Conservation (phyloP, 2,329 filamentous ascomycete genomes). For the Arachnomyces sp. region DNA sequence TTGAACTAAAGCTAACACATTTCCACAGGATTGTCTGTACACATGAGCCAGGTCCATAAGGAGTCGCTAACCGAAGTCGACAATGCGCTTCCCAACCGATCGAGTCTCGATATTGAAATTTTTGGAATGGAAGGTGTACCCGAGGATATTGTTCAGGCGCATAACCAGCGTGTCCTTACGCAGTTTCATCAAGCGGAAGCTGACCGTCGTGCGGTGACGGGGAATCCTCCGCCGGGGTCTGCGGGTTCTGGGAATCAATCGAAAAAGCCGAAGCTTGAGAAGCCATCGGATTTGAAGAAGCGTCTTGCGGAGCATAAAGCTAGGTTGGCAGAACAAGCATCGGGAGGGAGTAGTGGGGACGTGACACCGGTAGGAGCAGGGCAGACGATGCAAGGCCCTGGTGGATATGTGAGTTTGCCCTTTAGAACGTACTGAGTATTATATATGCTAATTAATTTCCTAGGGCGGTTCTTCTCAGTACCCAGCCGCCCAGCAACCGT, state of each 20-base stretch:
- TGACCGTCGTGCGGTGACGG: conserved; percentile 71
- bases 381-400: conserved; percentile 43
- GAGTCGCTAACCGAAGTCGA: conserved; percentile 81
- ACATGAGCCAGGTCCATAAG: conserved; percentile 98
- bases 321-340: conserved; percentile 53
- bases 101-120: conserved; percentile 84
- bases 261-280: conserved; percentile 67
- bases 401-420: conserved; percentile 50
- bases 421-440: background rate
- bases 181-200: conserved; percentile 80
- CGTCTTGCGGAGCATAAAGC: conserved; percentile 70
- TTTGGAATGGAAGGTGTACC: conserved; percentile 98
- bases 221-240: conserved; percentile 68
- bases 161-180: conserved; percentile 78
- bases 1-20: conserved; percentile 5
- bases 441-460: no score
- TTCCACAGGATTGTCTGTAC: conserved; percentile 72
- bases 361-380: conserved; percentile 47
- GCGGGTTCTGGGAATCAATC: conserved; percentile 35
- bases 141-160: conserved; percentile 70
- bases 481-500: conserved; percentile 39
- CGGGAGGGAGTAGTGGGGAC: conserved; percentile 50
- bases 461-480: conserved; percentile 36
- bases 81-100: conserved; percentile 81
- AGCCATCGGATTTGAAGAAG: conserved; percentile 68